Evolutionary conservation across 345 rosid species (phyloP), one percentile per base, ranked within the genome.

Genomic region (Anastatica hierochuntica): DNA sequence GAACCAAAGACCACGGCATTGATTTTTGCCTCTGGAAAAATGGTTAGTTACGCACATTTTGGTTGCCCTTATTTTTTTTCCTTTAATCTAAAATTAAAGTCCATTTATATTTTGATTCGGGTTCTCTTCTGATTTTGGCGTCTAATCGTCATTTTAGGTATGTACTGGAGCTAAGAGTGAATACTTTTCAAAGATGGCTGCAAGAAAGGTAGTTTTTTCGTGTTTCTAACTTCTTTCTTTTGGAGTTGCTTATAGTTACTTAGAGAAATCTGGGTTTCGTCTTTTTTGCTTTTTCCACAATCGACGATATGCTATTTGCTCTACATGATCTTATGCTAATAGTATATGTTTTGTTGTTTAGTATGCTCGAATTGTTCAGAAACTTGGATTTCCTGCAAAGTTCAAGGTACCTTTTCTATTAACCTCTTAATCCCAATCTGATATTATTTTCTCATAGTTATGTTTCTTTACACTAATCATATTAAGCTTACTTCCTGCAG

Each of bases 141-240:
- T 44, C 33, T 62, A 36, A 54, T 21, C 26, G 55, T 44, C 7
- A 33, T 16, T 18, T 29, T 29, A 69, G 90, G 95, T 85, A 7
- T 89, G 95, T 60, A 83, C 90, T 6, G 97, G 97, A 58, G 97
- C 97, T 7, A 89, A 89, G 63, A 89, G 90, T 54, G 86, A 81
- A 53, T 65, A 78, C 26, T 81, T 69, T 50, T 89, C 97, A 2
- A 77, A 79, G 69, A 56, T 83, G 67, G 94, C 97, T 4, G 95
- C 90, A 15, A 68, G 95, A 16, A 89, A 69, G 64, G 73, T 68
- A 16, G 5, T 9, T 34, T 9, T 34, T 3, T 37, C 1, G 1
- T 45, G 2, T 36, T n/a, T 38, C 27, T 27, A 34, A n/a, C 12
- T n/a, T n/a, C 21, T 9, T 42, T 42, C 24, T 52, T 29, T 35